These are phyloP conservation scores for Leptographium radiaticola DNA, from an alignment of 2,329 filamentous ascomycete genomes.

Conservation along the genomic window DNA sequence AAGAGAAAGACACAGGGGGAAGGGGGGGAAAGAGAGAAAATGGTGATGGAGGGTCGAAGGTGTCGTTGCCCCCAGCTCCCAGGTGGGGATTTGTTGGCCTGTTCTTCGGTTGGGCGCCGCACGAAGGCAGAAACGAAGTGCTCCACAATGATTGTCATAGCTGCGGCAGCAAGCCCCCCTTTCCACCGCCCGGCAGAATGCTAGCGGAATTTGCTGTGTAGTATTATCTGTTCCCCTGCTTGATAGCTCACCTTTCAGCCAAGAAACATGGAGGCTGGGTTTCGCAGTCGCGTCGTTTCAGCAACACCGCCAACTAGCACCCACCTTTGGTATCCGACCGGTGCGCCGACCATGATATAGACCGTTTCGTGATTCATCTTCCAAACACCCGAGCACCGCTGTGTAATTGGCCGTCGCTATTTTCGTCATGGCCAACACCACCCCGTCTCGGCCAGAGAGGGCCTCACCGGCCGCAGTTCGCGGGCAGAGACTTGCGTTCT, in stretches of 20 bases:
- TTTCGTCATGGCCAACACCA: constrained; percentile 17
- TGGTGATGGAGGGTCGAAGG: constrained; percentile 2
- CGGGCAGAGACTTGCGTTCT: constrained; percentile 4
- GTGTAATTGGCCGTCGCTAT: neutral
- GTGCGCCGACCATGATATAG: neutral
- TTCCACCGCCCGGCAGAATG: constrained; percentile 12
- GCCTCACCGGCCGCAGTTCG: neutral
- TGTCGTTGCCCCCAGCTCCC: constrained; percentile 6
- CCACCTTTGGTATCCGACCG: neutral
- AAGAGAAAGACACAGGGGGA: neutral
- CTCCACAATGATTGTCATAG: constrained; percentile 7
- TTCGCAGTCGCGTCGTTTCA: neutral
- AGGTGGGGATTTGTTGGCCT: constrained; percentile 8
- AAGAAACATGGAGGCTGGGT: neutral
- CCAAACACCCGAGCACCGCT: neutral
- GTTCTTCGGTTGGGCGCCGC: constrained; percentile 5
- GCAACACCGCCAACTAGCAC: neutral
- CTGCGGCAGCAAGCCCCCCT: neutral
- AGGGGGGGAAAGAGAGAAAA: constrained; percentile 1
- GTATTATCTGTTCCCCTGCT: neutral
- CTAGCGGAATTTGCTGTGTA: neutral
- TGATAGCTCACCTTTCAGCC: neutral
- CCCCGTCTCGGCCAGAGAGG: constrained; percentile 6
- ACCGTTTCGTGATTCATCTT: constrained; percentile 10
- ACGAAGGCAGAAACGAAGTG: constrained; percentile 5